phyloP scores from a whole-genome alignment of 2,329 filamentous ascomycete species.

The Neodidymelliopsis sp. region DNA sequence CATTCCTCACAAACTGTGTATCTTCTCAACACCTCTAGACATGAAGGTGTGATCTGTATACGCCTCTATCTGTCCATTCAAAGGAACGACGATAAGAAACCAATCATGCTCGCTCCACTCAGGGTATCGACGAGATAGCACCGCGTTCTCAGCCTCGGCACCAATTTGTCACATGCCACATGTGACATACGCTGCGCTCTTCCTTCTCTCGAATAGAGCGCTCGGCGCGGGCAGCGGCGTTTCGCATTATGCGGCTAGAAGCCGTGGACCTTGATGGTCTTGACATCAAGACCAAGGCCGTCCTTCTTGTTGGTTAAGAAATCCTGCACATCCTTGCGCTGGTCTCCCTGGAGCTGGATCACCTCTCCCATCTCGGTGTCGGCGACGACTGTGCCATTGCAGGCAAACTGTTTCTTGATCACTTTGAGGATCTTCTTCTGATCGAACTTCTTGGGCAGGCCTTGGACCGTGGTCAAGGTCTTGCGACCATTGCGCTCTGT shows the following conservation, averaged over 20 bases:
- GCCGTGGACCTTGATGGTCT: conserved; percentile 86
- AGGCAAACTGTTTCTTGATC: conserved; percentile 99
- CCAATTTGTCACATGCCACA: neutral
- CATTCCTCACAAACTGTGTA: neutral
- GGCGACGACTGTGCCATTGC: conserved; percentile 99
- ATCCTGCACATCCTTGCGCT: conserved; percentile 98
- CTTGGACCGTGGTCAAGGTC: conserved; percentile 99
- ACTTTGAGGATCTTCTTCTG: conserved; percentile 99
- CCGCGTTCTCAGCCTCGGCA: conserved; percentile 1
- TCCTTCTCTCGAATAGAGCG: neutral
- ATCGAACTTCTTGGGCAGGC: conserved; percentile 98
- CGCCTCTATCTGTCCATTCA: neutral
- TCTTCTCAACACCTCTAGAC: neutral
- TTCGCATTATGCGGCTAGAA: conserved; percentile 31
- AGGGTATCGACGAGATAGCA: neutral
- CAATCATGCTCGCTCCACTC: neutral
- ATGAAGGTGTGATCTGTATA: neutral
- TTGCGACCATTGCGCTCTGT: conserved; percentile 99
- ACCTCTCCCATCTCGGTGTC: conserved; percentile 98
- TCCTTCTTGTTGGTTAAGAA: conserved; percentile 97
- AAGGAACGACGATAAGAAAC: conserved; percentile 15
- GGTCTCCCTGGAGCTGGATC: conserved; percentile 99
- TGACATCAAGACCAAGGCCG: conserved; percentile 90
- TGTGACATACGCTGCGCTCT: neutral
- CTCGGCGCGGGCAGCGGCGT: conserved; percentile 8